phyloP scores from a whole-genome alignment of 306 rosid genomes.

The Malus sieversii region DNA sequence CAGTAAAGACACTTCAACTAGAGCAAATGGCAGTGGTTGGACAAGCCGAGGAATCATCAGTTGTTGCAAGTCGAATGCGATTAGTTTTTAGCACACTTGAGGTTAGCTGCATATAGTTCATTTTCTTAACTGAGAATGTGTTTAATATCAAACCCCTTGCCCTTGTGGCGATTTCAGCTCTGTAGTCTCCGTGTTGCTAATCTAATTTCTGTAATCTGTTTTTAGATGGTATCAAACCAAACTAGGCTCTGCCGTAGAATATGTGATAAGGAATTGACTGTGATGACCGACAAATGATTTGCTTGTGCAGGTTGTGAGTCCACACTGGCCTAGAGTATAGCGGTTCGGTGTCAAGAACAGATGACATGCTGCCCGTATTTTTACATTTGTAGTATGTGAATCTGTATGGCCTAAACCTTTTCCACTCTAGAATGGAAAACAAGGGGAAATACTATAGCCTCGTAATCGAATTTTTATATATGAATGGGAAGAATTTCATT shows the following conservation, averaged over 20 bases:
- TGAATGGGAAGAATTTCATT: neutral
- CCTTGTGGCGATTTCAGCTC: neutral
- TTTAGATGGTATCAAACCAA: neutral
- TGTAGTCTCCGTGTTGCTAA: neutral
- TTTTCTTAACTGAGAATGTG: neutral
- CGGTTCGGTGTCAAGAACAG: neutral
- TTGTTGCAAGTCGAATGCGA: conserved; percentile 91
- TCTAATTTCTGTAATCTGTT: neutral
- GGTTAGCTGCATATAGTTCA: conserved; percentile 36
- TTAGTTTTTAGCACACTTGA: conserved; percentile 88
- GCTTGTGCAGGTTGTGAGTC: conserved; percentile 80
- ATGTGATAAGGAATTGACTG: neutral
- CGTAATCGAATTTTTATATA: neutral
- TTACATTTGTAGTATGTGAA: neutral
- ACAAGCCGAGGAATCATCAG: conserved; percentile 76
- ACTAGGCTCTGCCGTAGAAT: neutral
- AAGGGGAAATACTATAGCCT: neutral
- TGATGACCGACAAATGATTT: neutral
- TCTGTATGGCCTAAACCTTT: neutral
- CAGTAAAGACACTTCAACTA: conserved; percentile 91
- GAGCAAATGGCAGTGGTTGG: conserved; percentile 94
- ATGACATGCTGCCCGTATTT: neutral
- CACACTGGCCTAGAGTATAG: conserved; percentile 87
- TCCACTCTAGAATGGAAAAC: neutral
- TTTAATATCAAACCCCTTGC: neutral